Base-by-base conservation (phyloP, 2,329 filamentous ascomycete genomes). In the Didymella exigua region DNA sequence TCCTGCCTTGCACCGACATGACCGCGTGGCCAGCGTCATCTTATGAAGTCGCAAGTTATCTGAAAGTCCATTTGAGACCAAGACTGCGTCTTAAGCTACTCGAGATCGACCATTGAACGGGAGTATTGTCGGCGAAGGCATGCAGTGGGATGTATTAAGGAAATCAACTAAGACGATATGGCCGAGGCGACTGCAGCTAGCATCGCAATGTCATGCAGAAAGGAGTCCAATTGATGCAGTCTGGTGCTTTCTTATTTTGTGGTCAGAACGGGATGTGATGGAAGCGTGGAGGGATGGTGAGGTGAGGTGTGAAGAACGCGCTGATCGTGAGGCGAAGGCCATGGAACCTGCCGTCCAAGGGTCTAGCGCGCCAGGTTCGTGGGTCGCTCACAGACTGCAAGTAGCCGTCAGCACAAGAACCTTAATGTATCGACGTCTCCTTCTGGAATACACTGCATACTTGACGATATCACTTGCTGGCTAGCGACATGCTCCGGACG, bases 371-470 rank as follows among this genome's bases (percentile, higher is more conserved):
- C 53, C 53, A 24, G 36, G 36, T 36, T 36, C 45, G 30, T 56
- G 61, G 61, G 55, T 55, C 61, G 47, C 52, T 52, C 52, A 56
- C 52, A 43, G 45, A 54, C 51, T 60, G 59, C 50, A 59, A 46
- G 40, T 48, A 56, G 49, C 59, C 61, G 55, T 49, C 37, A 45
- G 56, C 54, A 61, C 58, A 62, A 56, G 40, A 71, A 69, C 61
- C 64, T 71, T 70, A 66, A 70, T 60, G 69, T 68, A 64, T 64
- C 64, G 49, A 63, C 64, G 29, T 38, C 68, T 66, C 50, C 18
- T 63, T 70, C 61, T 56, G 59, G 70, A 63, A 60, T 46, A 54
- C 56, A 60, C 56, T 61, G 63, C 68, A 70, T 62, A 30, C 40
- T 43, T 44, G 49, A 54, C 52, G 50, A 45, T 37, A 44, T 46